Percentiles rank a stretch among this genome's conserved stretches.
phyloP scores from a whole-genome alignment of 306 rosid species.

The Cucurbita argyrosperma region DNA sequence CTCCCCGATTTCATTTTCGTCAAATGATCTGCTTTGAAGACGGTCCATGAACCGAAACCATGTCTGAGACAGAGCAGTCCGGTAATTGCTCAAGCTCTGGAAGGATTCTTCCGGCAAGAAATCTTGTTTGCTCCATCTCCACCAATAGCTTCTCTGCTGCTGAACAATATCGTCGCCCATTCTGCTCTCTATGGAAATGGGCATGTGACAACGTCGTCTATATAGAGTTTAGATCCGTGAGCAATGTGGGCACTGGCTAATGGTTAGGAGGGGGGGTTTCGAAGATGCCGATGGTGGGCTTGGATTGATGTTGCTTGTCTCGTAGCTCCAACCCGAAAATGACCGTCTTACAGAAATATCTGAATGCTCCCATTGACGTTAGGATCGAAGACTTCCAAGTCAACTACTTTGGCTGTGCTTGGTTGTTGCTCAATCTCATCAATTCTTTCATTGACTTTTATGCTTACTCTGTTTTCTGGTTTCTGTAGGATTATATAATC shows the following conservation, averaged over 20 bases:
- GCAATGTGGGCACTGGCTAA: too few species aligned
- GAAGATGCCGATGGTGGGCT: not conserved
- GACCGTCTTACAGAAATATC: not conserved
- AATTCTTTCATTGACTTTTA: too few species aligned
- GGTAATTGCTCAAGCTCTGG: conserved; percentile 44
- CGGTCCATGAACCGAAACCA: conserved; percentile 48
- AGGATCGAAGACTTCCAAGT: not conserved
- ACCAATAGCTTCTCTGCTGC: conserved; percentile 46
- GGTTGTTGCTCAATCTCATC: too few species aligned
- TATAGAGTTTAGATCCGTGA: too few species aligned
- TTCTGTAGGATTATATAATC: too few species aligned
- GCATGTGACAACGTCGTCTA: not conserved
- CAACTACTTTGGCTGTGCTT: not conserved
- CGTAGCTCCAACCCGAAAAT: not conserved
- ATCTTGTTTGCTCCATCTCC: conserved; percentile 69
- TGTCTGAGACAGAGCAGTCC: conserved; percentile 39
- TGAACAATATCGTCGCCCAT: conserved; percentile 10
- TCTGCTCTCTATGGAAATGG: not conserved
- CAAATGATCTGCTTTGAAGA: conserved; percentile 38
- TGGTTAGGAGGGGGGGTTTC: not conserved
- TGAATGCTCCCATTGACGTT: not conserved
- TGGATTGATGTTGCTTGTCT: not conserved
- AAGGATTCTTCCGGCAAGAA: conserved; percentile 75
- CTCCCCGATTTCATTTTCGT: conserved; percentile 28
- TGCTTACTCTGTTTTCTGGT: too few species aligned